Evolutionary conservation across 129 eudicot genomes (phyloP), one percentile per base, ranked within the genome.

Genomic region (Helichrysum umbraculigerum): DNA sequence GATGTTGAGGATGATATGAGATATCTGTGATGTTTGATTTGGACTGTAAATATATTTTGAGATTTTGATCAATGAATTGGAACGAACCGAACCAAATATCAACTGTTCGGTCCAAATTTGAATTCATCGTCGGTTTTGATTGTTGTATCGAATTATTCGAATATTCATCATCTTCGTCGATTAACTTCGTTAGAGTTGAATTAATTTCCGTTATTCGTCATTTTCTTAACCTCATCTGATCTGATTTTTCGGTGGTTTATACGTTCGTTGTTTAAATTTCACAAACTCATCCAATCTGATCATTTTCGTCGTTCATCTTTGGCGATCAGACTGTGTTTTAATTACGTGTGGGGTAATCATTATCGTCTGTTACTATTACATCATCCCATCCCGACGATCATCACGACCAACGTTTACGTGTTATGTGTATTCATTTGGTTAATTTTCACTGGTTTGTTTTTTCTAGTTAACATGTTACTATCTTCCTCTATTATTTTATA

Each of bases 41-140:
- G 75, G 65, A 80, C 70, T 80, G 83, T 79, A 73, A 72, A 66
- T 54, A 73, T 47, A 54, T 66, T 57, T 79, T 19, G 41, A 41
- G 67, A 73, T 54, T 66, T n/a, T 68, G 70, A 79, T 73, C 74
- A 72, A 79, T 79, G 68, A 66, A 73, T 50, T 66, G 68, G 50
- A 41, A 21, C 22, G 28, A 50, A 69, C 25, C 9, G 28, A 74
- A 57, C 25, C 9, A 54, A 12, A 51, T 63, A 47, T 51, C 4
- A 51, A 61, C n/a, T 72, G 10, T 63, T 63, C 4, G 35, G 44
- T 79, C 78, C 73, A 50, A 71, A 30, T 61, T 62, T 78, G 63
- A 78, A 29, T 75, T 65, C 79, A 66, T 66, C 37, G 21, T 65
- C 80, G 34, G 8, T 69, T 69, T 41, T 61, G 32, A 21, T 72